Evolutionary conservation across 2,329 filamentous ascomycete genomes (phyloP).

Genomic region (Chrysosporium queenslandicum): DNA sequence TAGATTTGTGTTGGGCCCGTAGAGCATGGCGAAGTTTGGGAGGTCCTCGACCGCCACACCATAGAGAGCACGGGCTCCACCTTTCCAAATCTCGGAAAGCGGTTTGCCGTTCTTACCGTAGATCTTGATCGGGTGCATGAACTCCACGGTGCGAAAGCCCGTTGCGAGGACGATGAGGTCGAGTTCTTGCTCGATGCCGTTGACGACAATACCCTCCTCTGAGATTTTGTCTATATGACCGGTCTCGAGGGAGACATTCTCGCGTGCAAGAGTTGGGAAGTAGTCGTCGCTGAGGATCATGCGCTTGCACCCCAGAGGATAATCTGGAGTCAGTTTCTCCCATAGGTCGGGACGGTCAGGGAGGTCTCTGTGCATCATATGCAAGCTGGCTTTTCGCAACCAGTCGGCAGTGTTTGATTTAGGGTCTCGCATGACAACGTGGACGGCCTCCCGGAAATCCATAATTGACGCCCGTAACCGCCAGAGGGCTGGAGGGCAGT

Average conservation of each 20-base stretch:
- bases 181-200: conserved; percentile 37
- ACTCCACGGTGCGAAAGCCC: conserved; percentile 50
- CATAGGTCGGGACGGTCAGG: conserved; percentile 43
- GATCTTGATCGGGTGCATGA: conserved; percentile 49
- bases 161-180: conserved; percentile 51
- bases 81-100: conserved; percentile 44
- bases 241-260: conserved; percentile 46
- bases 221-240: conserved; percentile 40
- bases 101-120: conserved; percentile 37
- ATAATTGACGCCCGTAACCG: conserved; percentile 44
- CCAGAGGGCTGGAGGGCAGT: conserved; percentile 43
- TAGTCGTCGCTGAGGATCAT: conserved; percentile 49
- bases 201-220: conserved; percentile 40
- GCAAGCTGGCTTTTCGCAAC: conserved; percentile 30
- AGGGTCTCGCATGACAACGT: conserved; percentile 35
- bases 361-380: conserved; percentile 40
- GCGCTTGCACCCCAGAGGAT: conserved; percentile 46
- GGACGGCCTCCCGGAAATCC: conserved; percentile 46
- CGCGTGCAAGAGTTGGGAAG: conserved; percentile 40
- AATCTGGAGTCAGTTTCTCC: conserved; percentile 45
- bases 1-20: conserved; percentile 49
- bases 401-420: conserved; percentile 34
- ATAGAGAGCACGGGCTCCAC: conserved; percentile 43
- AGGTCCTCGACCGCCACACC: conserved; percentile 44
- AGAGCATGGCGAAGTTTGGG: conserved; percentile 50